Conservation (phyloP, 768 basidiomycete species). For the Phylloporus arenicola region DNA sequence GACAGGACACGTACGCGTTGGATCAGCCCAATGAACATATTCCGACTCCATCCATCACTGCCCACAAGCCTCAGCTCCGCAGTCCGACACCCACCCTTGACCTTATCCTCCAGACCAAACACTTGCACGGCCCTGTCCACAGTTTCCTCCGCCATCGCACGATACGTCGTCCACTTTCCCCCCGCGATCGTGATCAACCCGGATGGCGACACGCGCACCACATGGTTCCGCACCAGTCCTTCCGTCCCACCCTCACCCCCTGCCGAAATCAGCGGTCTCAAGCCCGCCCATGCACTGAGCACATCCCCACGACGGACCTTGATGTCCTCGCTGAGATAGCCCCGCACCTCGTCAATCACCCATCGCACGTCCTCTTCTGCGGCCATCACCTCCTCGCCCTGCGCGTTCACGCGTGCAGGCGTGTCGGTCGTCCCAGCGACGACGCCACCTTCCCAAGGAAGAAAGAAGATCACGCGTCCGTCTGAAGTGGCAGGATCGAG, state of each 20-base stretch:
- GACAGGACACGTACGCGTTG: conserved; percentile 60
- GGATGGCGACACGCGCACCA: conserved; percentile 76
- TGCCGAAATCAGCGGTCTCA: conserved; percentile 86
- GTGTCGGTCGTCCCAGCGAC: conserved; percentile 97
- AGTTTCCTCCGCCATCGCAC: conserved; percentile 93
- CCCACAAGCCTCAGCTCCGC: conserved; percentile 80
- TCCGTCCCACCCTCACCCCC: conserved; percentile 72
- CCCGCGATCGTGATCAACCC: conserved; percentile 93
- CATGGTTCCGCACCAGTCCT: conserved; percentile 87
- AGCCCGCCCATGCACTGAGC: conserved; percentile 89
- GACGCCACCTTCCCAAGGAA: conserved; percentile 97
- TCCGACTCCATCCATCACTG: conserved; percentile 88
- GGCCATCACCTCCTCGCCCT: conserved; percentile 63
- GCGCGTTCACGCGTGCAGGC: conserved; percentile 57
- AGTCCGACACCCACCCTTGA: conserved; percentile 66
- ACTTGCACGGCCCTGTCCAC: conserved; percentile 81
- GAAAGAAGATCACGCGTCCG: conserved; percentile 97
- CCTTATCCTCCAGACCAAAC: conserved; percentile 57
- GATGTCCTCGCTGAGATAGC: conserved; percentile 89
- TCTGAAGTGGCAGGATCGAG: conserved; percentile 94
- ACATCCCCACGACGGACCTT: conserved; percentile 93
- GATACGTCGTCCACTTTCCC: conserved; percentile 98
- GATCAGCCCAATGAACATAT: conserved; percentile 95
- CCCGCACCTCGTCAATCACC: conserved; percentile 89
- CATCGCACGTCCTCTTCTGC: conserved; percentile 93